Percentiles rank a stretch among this genome's conserved stretches.
These are phyloP conservation scores for Blastobotrys petasosporus DNA, from an alignment of 1,139 yeast genomes.

Conservation along the genomic window DNA sequence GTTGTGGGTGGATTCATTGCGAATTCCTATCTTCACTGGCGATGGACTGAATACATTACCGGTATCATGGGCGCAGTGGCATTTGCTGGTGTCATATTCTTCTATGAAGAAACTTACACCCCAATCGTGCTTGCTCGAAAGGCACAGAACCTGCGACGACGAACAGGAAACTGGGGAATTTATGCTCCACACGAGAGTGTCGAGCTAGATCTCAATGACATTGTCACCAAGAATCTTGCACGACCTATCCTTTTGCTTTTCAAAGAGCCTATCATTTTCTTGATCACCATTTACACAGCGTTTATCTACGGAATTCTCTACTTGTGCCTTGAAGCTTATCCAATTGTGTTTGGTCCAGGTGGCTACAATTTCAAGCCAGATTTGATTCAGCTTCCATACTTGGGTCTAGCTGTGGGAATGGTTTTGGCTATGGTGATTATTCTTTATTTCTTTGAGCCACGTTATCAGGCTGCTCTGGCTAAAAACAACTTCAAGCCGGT, in stretches of 20 bases:
- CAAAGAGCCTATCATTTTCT: constrained; percentile 65
- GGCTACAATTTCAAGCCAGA: constrained; percentile 44
- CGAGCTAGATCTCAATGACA: constrained; percentile 53
- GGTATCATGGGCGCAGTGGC: constrained; percentile 46
- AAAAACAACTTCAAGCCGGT: constrained; percentile 52
- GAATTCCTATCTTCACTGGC: constrained; percentile 44
- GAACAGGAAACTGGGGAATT: constrained; percentile 65
- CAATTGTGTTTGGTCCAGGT: constrained; percentile 58
- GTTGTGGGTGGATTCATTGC: constrained; percentile 35
- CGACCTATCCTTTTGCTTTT: constrained; percentile 67
- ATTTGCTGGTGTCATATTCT: constrained; percentile 31
- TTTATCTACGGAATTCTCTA: constrained; percentile 84
- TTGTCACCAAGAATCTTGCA: constrained; percentile 59
- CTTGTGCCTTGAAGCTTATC: constrained; percentile 71
- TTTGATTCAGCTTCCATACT: constrained; percentile 48
- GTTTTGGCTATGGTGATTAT: constrained; percentile 5
- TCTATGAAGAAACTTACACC: constrained; percentile 38
- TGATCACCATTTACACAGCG: constrained; percentile 68
- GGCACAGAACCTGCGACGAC: constrained; percentile 44
- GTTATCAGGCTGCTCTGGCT: constrained; percentile 38
- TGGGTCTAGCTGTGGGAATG: constrained; percentile 40
- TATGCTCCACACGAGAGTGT: constrained; percentile 79
- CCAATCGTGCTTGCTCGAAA: constrained; percentile 40
- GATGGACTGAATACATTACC: constrained; percentile 53
- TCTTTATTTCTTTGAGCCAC: constrained; percentile 23